Conservation (phyloP, 495 filamentous ascomycete genomes). For the Chaetomidium leptoderma region DNA sequence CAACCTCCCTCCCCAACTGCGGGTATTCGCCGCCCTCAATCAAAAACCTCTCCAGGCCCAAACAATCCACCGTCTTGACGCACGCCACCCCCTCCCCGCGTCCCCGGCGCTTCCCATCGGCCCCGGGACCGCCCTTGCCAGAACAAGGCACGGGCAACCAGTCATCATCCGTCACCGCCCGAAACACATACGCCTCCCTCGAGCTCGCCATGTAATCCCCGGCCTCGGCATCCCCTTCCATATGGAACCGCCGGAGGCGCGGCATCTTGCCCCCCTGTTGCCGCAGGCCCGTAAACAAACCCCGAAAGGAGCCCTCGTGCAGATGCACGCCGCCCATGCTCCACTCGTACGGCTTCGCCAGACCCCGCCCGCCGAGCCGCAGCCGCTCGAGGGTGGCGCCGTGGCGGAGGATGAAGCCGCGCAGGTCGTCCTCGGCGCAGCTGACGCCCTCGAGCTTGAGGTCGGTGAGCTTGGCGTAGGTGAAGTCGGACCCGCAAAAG, state of each 20-base stretch:
- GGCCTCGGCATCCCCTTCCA: slow-evolving; percentile 46
- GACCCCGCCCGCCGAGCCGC: slow-evolving; percentile 44
- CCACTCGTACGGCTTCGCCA: slow-evolving; percentile 37
- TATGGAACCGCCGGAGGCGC: slow-evolving; percentile 38
- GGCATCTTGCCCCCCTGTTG: slow-evolving; percentile 33
- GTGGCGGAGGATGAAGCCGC: slow-evolving; percentile 41
- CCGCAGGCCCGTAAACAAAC: slow-evolving; percentile 39
- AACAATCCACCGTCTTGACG: slow-evolving; percentile 38
- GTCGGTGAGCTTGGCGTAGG: slow-evolving; percentile 38
- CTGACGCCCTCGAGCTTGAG: slow-evolving; percentile 43
- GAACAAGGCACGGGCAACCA: slow-evolving; percentile 32
- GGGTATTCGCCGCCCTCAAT: slow-evolving; percentile 42
- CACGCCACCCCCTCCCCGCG: neutral
- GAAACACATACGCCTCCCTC: slow-evolving; percentile 44
- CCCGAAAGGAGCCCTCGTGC: slow-evolving; percentile 42
- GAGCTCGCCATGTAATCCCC: slow-evolving; percentile 35
- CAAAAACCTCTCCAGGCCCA: slow-evolving; percentile 41
- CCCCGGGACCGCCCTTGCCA: neutral
- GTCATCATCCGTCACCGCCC: slow-evolving; percentile 40
- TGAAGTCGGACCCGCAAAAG: slow-evolving; percentile 31
- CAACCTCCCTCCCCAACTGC: slow-evolving; percentile 13
- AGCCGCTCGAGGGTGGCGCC: slow-evolving; percentile 38
- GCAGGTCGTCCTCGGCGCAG: slow-evolving; percentile 44
- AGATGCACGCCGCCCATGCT: slow-evolving; percentile 44
- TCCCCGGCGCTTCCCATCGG: neutral